Evolutionary conservation across 441 rosid species (phyloP).

Genomic region (Adansonia madagascariensis): DNA sequence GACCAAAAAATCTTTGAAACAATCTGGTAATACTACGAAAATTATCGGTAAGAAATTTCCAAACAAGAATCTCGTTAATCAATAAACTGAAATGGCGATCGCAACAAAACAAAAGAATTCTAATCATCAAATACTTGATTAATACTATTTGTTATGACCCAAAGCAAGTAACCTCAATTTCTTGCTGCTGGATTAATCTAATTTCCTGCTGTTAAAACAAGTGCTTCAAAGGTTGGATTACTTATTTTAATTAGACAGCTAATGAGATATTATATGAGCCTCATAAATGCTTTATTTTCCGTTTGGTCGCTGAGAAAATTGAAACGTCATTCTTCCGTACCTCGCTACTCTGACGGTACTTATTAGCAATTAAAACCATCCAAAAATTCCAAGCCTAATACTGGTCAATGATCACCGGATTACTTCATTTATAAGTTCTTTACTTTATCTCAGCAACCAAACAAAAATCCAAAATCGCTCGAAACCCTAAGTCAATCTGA

Average conservation of each 20-base stretch:
- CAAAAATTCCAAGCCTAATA: not conserved
- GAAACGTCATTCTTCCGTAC: not conserved
- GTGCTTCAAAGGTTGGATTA: not conserved
- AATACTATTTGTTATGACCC: not conserved
- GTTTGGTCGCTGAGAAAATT: slow-evolving; percentile 1
- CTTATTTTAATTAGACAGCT: not conserved
- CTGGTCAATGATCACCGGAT: not conserved
- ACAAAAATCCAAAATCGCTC: not conserved
- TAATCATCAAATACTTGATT: not conserved
- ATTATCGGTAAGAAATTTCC: not conserved
- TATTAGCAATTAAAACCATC: not conserved
- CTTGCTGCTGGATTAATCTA: not conserved
- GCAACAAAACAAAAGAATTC: not conserved
- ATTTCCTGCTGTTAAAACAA: not conserved
- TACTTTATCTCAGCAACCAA: not conserved
- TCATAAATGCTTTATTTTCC: slow-evolving; percentile 1
- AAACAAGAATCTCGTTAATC: not conserved
- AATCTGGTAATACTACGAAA: not conserved
- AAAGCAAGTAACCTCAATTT: not conserved
- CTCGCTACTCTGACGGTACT: not conserved
- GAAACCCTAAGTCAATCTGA: slow-evolving; percentile 35
- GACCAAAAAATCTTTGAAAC: not conserved
- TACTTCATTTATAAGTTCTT: not conserved
- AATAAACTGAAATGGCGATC: not conserved
- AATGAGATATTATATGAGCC: not conserved